Evolutionary conservation across 2,329 filamentous ascomycete species (phyloP), one percentile per base, ranked within the genome.

Genomic region (Pyrenochaeta sp.): DNA sequence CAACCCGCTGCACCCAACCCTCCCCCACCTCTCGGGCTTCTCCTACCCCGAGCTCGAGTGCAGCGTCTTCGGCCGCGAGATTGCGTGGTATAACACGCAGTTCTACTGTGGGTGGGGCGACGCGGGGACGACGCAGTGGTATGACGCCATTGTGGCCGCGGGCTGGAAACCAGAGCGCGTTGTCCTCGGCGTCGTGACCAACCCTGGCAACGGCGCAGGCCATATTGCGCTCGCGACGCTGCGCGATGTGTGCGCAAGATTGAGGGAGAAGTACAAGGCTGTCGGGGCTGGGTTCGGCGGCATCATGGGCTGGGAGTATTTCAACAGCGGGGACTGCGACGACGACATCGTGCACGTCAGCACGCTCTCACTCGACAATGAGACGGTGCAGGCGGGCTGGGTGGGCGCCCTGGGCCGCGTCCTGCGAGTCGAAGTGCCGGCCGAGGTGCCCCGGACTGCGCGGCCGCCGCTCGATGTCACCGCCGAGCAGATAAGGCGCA

Each of bases 281-380:
- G 36, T 57, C 0, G 61, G 64, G 2, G 54, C 40, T 1, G 74
- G 75, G 1, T 94, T 96, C 67, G 92, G 91, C 1, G 92, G 92
- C 1, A 85, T 96, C 6, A 94, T 94, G 85, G 90, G 90, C 2
- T 96, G 92, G 92, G 92, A 96, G 74, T 96, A 94, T 68, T 96
- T 93, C 74, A 95, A 96, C 74, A 83, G 86, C 8, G 69, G 68
- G 11, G 60, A 64, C 17, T 53, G 54, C 19, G 65, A 65, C 0
- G 51, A 56, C 1, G 67, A 71, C 27, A 11, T 68, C 8, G 55
- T 59, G 4, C 59, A 69, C 7, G 54, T 67, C 0, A 34, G 58
- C 2, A 31, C 32, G 0, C 52, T 65, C 3, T 55, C 61, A 0
- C 31, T 66, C 1, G 48, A 53, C 15, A 61, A 54, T 4, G 63